Base-by-base conservation (phyloP, 2,329 filamentous ascomycete genomes). In the Chalaropsis ovoidea region DNA sequence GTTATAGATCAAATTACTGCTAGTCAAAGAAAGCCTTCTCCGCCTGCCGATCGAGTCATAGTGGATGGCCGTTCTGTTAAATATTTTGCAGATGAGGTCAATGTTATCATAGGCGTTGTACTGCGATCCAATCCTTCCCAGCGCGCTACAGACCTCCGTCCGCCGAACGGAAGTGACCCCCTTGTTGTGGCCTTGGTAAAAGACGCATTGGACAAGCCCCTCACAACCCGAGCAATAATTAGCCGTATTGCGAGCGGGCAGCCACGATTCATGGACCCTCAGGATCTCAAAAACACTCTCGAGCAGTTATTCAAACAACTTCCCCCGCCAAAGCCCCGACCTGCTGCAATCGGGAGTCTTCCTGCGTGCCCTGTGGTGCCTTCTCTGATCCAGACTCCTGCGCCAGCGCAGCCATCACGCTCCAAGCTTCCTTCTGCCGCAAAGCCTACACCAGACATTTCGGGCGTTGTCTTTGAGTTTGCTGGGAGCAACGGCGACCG, bases 1-100 rank as follows among this genome's bases (percentile, higher is more conserved):
- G 89, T 94, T 52, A 94, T 94, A 68, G 87, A 91, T 71, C 85
- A 90, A 72, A 81, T 94, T 66, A 91, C 87, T 1, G 75, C 75
- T 0, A 81, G 85, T 68, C 82, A 82, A 69, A 81, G 80, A 70
- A 78, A 79, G 47, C 77, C 80, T 62, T 80, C 79, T 0, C 81
- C 82, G 6, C 80, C 81, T 3, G 80, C 82, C 0, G 81, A 84
- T 65, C 74, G 78, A 63, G 73, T 85, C 19, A 70, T 82, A 22
- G 81, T 85, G 1, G 82, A 82, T 69, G 76, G 80, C 1, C 78
- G 78, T 68, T 82, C 81, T 0, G 80, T 85, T 43, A 81, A 79
- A 68, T 86, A 81, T 72, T 86, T 82, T 73, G 83, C 81, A 13
- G 80, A 80, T 45, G 83, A 82, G 71, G 82, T 84, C 8, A 77